Conservation (phyloP, 1,284 basidiomycete species). For the Rhodotorula sp. region DNA sequence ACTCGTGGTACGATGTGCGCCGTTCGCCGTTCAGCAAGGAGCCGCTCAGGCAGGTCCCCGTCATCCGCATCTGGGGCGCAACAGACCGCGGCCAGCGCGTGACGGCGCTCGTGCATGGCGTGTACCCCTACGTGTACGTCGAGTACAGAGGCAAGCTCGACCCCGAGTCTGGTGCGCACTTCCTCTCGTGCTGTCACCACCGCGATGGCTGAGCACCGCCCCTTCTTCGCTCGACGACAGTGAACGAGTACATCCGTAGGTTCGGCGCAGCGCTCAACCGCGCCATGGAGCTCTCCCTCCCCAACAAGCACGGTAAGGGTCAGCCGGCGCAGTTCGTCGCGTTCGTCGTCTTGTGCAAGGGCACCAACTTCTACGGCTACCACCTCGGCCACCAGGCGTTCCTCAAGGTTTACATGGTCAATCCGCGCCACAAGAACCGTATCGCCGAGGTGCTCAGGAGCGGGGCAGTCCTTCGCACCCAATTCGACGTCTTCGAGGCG, state of each 20-base stretch:
- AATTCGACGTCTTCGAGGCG: conserved; percentile 79
- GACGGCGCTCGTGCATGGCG: conserved; percentile 83
- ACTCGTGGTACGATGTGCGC: conserved; percentile 20
- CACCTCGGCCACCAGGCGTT: conserved; percentile 82
- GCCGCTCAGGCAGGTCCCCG: conserved; percentile 59
- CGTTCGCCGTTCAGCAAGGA: conserved; percentile 21
- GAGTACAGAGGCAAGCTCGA: conserved; percentile 59
- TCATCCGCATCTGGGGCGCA: conserved; percentile 83
- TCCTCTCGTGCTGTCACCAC: fast-evolving
- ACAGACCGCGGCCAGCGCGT: conserved; percentile 75
- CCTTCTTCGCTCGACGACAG: conserved; percentile 52
- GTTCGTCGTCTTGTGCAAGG: conserved; percentile 82
- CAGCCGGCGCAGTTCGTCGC: conserved; percentile 43
- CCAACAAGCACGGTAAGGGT: conserved; percentile 22
- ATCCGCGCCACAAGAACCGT: conserved; percentile 69
- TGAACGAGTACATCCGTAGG: conserved; percentile 66
- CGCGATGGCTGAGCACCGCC: not conserved
- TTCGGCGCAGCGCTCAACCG: conserved; percentile 73
- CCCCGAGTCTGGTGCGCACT: conserved; percentile 56
- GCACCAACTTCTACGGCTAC: conserved; percentile 94
- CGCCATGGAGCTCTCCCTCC: conserved; percentile 62
- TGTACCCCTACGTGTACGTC: conserved; percentile 60
- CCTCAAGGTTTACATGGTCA: conserved; percentile 79
- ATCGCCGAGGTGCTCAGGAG: conserved; percentile 74
- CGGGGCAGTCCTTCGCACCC: conserved; percentile 75